Evolutionary conservation across 495 filamentous ascomycete species (phyloP).

Genomic region (Beverwykella pulmonaria): DNA sequence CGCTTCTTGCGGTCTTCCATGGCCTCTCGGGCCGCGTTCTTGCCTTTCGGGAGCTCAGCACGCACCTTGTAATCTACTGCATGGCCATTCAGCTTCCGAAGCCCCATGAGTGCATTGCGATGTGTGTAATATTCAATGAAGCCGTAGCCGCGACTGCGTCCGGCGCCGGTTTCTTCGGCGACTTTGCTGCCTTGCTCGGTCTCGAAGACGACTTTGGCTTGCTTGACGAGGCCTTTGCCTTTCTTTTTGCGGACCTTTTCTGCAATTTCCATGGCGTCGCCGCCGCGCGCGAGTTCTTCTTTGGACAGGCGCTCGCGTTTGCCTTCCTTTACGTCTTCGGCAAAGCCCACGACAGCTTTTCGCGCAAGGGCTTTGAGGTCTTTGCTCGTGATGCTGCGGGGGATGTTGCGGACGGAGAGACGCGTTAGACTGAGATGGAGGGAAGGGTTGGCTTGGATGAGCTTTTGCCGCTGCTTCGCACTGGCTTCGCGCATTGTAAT

Average conservation of each 20-base stretch:
- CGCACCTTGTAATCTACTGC: slow-evolving; percentile 53
- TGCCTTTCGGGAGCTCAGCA: slow-evolving; percentile 40
- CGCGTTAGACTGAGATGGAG: slow-evolving; percentile 90
- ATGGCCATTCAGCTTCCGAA: slow-evolving; percentile 91
- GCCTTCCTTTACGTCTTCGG: slow-evolving; percentile 79
- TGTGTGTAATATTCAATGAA: slow-evolving; percentile 98
- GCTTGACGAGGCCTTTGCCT: slow-evolving; percentile 89
- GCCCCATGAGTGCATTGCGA: slow-evolving; percentile 90
- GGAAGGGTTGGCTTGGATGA: slow-evolving; percentile 86
- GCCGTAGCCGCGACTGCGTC: slow-evolving; percentile 88
- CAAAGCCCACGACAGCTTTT: slow-evolving; percentile 89
- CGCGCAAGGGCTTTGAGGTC: slow-evolving; percentile 89
- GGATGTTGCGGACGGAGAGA: slow-evolving; percentile 92
- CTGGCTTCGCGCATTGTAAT: slow-evolving; percentile 85
- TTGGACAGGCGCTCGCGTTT: slow-evolving; percentile 74
- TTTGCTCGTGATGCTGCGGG: slow-evolving; percentile 79
- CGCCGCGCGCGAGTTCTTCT: slow-evolving; percentile 79
- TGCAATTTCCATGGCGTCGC: slow-evolving; percentile 74
- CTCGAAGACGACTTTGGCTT: slow-evolving; percentile 95
- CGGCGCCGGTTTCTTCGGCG: slow-evolving; percentile 68
- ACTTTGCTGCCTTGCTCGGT: slow-evolving; percentile 79
- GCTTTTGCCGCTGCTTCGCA: slow-evolving; percentile 80
- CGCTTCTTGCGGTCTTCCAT: slow-evolving; percentile 68
- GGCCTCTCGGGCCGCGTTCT: slow-evolving; percentile 47
- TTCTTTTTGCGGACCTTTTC: slow-evolving; percentile 76